Evolutionary conservation across 441 rosid genomes (phyloP), one percentile per base, ranked within the genome.

Genomic region (Populus hybrid): DNA sequence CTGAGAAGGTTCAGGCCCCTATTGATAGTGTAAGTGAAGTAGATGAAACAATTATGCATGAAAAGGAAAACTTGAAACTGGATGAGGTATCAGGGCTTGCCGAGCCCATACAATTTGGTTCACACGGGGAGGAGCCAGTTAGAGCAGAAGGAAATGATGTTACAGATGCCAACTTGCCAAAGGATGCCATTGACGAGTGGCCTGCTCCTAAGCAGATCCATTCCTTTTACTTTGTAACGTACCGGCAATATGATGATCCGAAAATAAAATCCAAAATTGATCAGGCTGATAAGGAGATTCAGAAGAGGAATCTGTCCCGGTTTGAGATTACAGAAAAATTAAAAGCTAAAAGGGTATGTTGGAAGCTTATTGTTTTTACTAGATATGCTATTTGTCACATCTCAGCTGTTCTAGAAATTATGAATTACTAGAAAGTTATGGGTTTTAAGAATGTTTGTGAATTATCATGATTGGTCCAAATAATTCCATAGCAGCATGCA

Each of bases 221-320:
- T 81, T 26, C 65, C 65, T 94, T 90, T 70, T 91, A 91, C 86
- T 85, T 94, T 19, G 87, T 90, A 12, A 88, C 82, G 80, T 86
- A 78, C 76, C 82, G 88, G 7, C 77, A 82, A 40, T 88, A 77
- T 21, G 95, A 92, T 11, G 95, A 96, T 82, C 98, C 98, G 6
- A 88, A 85, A 83, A 85, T 90, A 65, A 92, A 86, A 69, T 84
- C 85, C 35, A 87, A 89, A 84, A 82, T 92, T 16, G 94, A 88
- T 73, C 88, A 81, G 84, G 91, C 90, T 77, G 95, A 90, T 82
- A 82, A 81, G 79, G 96, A 91, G 88, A 85, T 94, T 81, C 83
- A 84, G 21, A 85, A 64, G 70, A 83, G 83, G 80, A 92, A 82
- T 80, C 81, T 74, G 59, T 82, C 88, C 18, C 76, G 91, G 50